Percentiles rank a stretch among this genome's conserved stretches.
These are phyloP conservation scores for Chalaropsis ovoidea DNA, from an alignment of 2,329 filamentous ascomycete genomes.

Conservation along the genomic window DNA sequence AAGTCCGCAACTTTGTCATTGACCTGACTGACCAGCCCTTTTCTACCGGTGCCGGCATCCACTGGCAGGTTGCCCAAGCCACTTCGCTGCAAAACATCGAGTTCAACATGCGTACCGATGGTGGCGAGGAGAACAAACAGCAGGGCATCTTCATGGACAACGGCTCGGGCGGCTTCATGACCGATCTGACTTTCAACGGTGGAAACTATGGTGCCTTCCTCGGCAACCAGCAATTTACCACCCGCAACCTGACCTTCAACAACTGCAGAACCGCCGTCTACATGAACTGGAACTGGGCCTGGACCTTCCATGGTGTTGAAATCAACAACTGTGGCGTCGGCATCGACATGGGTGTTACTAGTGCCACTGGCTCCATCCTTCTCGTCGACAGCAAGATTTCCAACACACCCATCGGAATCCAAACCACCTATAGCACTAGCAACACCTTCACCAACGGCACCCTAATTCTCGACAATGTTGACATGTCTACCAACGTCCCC, in stretches of 20 bases:
- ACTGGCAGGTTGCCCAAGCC: constrained; percentile 80
- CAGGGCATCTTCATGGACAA: constrained; percentile 79
- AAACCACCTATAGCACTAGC: constrained; percentile 57
- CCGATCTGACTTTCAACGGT: constrained; percentile 72
- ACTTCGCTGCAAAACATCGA: constrained; percentile 71
- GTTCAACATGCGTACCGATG: constrained; percentile 66
- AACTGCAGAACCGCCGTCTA: constrained; percentile 71
- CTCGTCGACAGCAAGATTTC: constrained; percentile 70
- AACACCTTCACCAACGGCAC: constrained; percentile 64
- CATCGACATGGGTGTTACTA: constrained; percentile 60
- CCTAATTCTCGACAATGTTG: constrained; percentile 79
- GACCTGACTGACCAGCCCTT: constrained; percentile 58
- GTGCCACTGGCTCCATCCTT: constrained; percentile 77
- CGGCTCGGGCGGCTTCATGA: constrained; percentile 74
- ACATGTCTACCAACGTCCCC: constrained; percentile 59
- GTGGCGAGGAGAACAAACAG: constrained; percentile 54
- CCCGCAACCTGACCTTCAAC: constrained; percentile 72
- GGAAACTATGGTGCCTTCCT: constrained; percentile 69
- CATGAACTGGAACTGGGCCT: constrained; percentile 90
- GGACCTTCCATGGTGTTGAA: constrained; percentile 64
- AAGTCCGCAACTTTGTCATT: constrained; percentile 72
- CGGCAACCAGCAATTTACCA: constrained; percentile 81
- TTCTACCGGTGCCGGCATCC: constrained; percentile 57
- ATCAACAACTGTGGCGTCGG: constrained; percentile 69
- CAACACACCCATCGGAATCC: constrained; percentile 66